Evolutionary conservation across 169 alveolate species (phyloP), one percentile per base, ranked within the genome.

Genomic region (Plasmodium blacklocki): DNA sequence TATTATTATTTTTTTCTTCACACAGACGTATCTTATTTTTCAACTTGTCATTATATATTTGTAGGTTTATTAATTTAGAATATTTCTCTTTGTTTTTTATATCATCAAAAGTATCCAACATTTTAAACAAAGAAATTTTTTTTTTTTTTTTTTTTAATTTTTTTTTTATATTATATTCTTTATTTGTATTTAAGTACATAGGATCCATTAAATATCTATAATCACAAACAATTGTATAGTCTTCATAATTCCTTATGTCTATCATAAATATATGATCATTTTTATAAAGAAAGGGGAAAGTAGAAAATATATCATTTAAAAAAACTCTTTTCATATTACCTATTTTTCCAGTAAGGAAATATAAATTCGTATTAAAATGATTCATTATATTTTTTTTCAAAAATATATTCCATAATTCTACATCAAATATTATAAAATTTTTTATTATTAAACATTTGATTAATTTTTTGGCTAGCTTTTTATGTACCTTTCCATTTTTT

Each of bases 381-480:
- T 80, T 80, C 2, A 23, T 52, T 54, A 67, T 43, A 26, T 80
- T 80, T 60, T 66, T 23, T 14, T 39, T 19, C 18, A 50, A 68
- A 80, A 80, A 80, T 18, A 58, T 50, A 59, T 80, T 80, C 80
- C 80, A 80, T 9, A 80, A 66, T 32, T 80, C 83, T 15, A 80
- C 78, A 80, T 80, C 89, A 26, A 80, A 80, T 3, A 80, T 80
- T 23, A 66, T 14, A n/a, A 50, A 80, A 66, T 52, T 80, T 67
- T 80, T 80, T 80, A 80, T 80, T 19, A 64, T 45, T 49, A 80
- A 4, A 52, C 52, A 67, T 54, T 66, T 80, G 19, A 80, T 80
- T 80, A 80, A 4, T 23, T 80, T 43, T 54, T 67, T 80, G 14
- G 73, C 89, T 52, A 21, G 12, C 4, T 67, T 21, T 58, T 80